Base-by-base conservation (phyloP, 805 yeast genomes). In the Ogataea chonburiensis region DNA sequence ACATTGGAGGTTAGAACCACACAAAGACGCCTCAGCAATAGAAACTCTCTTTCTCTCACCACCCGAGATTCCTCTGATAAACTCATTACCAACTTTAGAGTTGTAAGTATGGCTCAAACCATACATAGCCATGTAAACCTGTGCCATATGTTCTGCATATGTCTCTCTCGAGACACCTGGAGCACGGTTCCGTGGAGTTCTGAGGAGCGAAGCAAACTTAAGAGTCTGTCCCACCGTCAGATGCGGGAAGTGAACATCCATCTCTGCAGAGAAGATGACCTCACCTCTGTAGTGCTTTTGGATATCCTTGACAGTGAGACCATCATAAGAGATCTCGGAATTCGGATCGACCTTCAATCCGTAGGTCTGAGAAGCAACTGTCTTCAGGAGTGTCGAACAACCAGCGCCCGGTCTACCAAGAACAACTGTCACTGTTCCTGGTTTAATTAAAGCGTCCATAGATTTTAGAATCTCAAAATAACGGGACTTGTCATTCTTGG, bases 351-450 rank as follows among this genome's bases (percentile, higher is more conserved):
- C 49, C 20, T 70, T 54, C 55, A 75, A 77, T 42, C 86, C 86
- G 51, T 75, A 73, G 5, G 83, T 75, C 36, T 77, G 73, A 22
- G 78, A 56, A 24, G 81, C 64, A 24, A 79, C 65, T 4, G 83
- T 71, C 49, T 79, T 79, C 49, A 81, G 63, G 32, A 80, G 62
- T 0, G 87, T 79, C 3, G 86, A 72, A 56, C 87, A 81, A 46
- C 88, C 87, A n/a, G 86, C 76, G 52, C 91, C 91, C 1, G 91
- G 91, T 59, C 89, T 73, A 39, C 93, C 91, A 29, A 83, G 64
- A 8, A 83, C 87, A 32, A 81, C 82, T 6, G 82, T 71, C 30
- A 81, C 63, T 43, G 79, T 80, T 31, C 87, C 86, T 3, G 85
- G 79, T 34, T 63, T 63, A 37, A 79, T 64, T 4, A 72, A 35